Percentiles rank a stretch among this genome's conserved stretches.
Conservation (phyloP, 1,284 basidiomycete species). For the Trametes versicolor region DNA sequence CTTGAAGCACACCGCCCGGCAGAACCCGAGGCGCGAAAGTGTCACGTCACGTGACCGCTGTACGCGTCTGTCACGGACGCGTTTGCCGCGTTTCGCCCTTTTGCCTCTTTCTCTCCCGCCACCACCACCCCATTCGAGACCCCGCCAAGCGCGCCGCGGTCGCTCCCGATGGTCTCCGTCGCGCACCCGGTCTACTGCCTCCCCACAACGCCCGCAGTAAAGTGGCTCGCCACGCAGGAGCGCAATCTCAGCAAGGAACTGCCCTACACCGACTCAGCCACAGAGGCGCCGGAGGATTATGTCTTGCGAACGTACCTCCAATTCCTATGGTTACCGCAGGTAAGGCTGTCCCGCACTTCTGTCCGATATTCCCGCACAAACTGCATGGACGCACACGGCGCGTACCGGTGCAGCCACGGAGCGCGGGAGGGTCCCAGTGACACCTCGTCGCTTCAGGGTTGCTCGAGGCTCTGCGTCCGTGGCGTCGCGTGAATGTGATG, state of each 20-base stretch:
- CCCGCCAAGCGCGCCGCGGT: constrained; percentile 3
- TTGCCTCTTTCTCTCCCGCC: constrained; percentile 24
- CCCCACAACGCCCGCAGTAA: constrained; percentile 38
- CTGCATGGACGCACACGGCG: background rate
- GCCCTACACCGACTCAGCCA: constrained; percentile 31
- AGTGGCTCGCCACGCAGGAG: constrained; percentile 45
- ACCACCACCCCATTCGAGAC: constrained; percentile 23
- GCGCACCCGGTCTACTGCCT: constrained; percentile 27
- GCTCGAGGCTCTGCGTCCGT: constrained; percentile 24
- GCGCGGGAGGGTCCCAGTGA: constrained; percentile 17
- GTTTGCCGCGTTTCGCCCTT: constrained; percentile 14
- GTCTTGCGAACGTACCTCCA: constrained; percentile 63
- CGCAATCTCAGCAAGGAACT: constrained; percentile 39
- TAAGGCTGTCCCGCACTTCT: constrained; percentile 29
- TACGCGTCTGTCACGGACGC: constrained; percentile 25
- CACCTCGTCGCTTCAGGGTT: constrained; percentile 19
- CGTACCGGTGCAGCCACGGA: constrained; percentile 19
- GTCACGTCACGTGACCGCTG: constrained; percentile 21
- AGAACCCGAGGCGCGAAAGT: constrained; percentile 14
- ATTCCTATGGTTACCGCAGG: constrained; percentile 81
- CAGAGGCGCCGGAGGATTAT: constrained; percentile 37
- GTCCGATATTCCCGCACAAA: constrained; percentile 17
- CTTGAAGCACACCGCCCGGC: constrained; percentile 18
- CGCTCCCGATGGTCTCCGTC: constrained; percentile 18
- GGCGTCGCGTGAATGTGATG: constrained; percentile 26